phyloP scores from a whole-genome alignment of 2,329 filamentous ascomycete genomes.

The Ophiosphaerella narmari region DNA sequence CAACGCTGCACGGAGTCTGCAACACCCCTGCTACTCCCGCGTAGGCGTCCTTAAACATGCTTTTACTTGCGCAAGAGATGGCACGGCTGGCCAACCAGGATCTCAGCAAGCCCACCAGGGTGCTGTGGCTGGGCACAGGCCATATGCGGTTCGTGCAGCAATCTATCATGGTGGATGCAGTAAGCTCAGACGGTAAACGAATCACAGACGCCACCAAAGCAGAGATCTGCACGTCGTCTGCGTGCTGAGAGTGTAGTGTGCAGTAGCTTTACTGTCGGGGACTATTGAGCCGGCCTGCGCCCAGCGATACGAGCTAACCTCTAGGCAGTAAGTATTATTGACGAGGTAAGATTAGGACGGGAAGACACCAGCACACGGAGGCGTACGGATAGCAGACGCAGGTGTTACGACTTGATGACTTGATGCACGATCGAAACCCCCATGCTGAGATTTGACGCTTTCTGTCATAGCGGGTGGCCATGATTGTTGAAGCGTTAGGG shows the following conservation, averaged over 20 bases:
- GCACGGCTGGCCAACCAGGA: slow-evolving; percentile 22
- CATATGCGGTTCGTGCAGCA: slow-evolving; percentile 13
- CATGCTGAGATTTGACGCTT: slow-evolving; percentile 13
- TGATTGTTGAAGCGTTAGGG: slow-evolving; percentile 15
- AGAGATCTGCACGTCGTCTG: slow-evolving; percentile 21
- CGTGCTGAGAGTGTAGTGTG: slow-evolving; percentile 25
- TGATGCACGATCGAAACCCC: slow-evolving; percentile 33
- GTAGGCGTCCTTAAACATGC: slow-evolving; percentile 17
- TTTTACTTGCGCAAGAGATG: slow-evolving; percentile 17
- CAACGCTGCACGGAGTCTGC: slow-evolving; percentile 14
- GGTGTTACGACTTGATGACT: slow-evolving; percentile 25
- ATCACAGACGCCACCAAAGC: slow-evolving; percentile 24
- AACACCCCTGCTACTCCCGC: slow-evolving; percentile 15
- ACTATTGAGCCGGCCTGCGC: slow-evolving; percentile 15
- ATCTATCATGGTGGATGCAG: slow-evolving; percentile 15
- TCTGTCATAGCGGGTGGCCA: slow-evolving; percentile 5
- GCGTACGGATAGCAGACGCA: slow-evolving; percentile 20
- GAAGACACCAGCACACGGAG: slow-evolving; percentile 9
- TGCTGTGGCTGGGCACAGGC: slow-evolving; percentile 13
- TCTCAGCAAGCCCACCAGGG: slow-evolving; percentile 10
- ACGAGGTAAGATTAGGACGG: slow-evolving; percentile 12
- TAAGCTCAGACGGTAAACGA: slow-evolving; percentile 16
- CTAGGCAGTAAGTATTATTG: slow-evolving; percentile 2
- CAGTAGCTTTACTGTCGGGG: slow-evolving; percentile 25
- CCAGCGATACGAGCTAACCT: slow-evolving; percentile 9